Evolutionary conservation across 495 filamentous ascomycete species (phyloP), one percentile per base, ranked within the genome.

Genomic region (Trypethelium eluteriae): DNA sequence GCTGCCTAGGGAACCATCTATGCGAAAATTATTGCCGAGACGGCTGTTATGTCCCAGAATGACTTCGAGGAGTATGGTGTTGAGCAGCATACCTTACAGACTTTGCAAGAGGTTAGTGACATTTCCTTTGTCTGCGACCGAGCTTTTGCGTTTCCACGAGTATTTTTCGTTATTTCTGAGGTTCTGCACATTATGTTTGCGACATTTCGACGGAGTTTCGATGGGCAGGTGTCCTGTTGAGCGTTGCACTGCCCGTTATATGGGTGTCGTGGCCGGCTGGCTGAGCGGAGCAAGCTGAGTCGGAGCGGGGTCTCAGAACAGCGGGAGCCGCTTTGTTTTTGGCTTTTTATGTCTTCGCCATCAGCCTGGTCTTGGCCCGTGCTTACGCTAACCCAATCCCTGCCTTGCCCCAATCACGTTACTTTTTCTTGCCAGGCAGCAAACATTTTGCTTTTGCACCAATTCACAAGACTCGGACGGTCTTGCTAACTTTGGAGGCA

Each of bases 61-160:
- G 93, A 96, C 76, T 98, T 99, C 77, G 95, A 99, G 77, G 94
- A 98, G 76, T 89, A 88, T 72, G 95, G 95, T 69, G 89, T 98
- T 67, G 91, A 94, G 67, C 89, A 90, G 74, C 79, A 84, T 70
- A 90, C 91, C 59, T 81, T 99, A 70, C 82, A 90, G 68, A 91
- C 96, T 74, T 81, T 99, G 83, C 86, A 83, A 75, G 82, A 85
- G 82, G 93, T 98, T 81, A 68, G 73, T 72, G 66, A 65, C 62
- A 44, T 70, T 67, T 68, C 66, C 34, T 32, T 68, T 39, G 66
- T 36, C 49, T 18, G 64, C 63, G 32, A 41, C 47, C 3, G 57
- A 14, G 53, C 47, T 62, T 67, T 41, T 32, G 41, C 49, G 53
- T 25, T 25, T 25, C 25, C 25, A 25, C 25, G 25, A 25, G 25